Evolutionary conservation across 352 stramenopile species (phyloP).

Genomic region (Phytophthora citricola): DNA sequence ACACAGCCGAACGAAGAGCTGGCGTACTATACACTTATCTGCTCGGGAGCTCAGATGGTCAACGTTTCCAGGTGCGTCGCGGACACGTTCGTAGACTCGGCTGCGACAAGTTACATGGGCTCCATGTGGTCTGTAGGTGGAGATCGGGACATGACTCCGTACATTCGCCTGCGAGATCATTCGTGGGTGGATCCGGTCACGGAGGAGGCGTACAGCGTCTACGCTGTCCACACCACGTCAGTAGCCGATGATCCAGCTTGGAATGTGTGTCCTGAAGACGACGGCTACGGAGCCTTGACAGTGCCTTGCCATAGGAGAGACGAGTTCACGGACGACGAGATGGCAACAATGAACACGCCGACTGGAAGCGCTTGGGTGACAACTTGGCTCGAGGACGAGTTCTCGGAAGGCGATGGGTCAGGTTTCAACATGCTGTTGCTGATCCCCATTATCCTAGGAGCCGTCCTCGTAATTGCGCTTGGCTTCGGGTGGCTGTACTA

Average conservation of each 20-base stretch:
- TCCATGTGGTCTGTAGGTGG: constrained; percentile 40
- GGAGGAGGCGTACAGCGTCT: constrained; percentile 27
- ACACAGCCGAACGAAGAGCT: constrained; percentile 24
- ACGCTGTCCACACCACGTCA: constrained; percentile 27
- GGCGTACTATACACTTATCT: constrained; percentile 35
- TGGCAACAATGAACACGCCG: constrained; percentile 24
- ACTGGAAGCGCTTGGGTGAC: constrained; percentile 29
- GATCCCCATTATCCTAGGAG: constrained; percentile 26
- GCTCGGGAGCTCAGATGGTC: constrained; percentile 47
- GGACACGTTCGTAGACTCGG: constrained; percentile 29
- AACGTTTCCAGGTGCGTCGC: constrained; percentile 39
- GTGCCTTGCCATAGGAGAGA: constrained; percentile 31
- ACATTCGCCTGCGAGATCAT: constrained; percentile 32
- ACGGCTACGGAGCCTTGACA: constrained; percentile 21
- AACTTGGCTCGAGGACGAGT: constrained; percentile 27
- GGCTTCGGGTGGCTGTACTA: constrained; percentile 19
- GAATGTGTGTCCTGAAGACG: constrained; percentile 21
- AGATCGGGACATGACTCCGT: constrained; percentile 18
- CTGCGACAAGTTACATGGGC: constrained; percentile 17
- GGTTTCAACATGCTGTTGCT: constrained; percentile 21
- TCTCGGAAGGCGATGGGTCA: constrained; percentile 6
- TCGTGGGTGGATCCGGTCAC: constrained; percentile 28
- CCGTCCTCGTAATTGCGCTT: neutral
- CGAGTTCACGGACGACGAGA: constrained; percentile 20
- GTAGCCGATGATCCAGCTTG: constrained; percentile 25